Evolutionary conservation across 2,329 filamentous ascomycete genomes (phyloP), one percentile per base, ranked within the genome.

Genomic region (Cladobotryum protrusum): DNA sequence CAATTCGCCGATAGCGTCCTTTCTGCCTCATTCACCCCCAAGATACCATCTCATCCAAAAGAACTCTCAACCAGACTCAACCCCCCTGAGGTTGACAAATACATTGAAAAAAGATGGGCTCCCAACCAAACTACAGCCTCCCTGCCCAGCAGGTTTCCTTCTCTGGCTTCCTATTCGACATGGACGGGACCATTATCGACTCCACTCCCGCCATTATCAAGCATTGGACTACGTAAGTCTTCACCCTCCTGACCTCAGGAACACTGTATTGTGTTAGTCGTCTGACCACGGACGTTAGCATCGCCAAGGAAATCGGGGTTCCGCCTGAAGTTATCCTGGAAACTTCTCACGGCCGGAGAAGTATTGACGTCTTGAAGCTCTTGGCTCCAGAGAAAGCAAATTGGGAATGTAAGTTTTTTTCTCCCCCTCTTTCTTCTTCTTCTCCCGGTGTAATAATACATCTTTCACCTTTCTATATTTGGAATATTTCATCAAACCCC

Each of bases 321-420:
- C 82, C 89, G 57, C 87, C 89, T n/a, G 77, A 85, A 43, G 80
- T 86, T 42, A 97, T 99, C 60, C 78, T 97, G 20, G 79, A 89
- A 61, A 95, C 89, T 9, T 96, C 90, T 5, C 93, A 99, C 69
- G 93, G 93, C 54, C 82, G 92, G 52, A 77, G 93, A 52, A 89
- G 84, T 57, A 96, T 97, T 61, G 93, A 99, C 61, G 83, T 87
- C 3, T 76, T 99, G 52, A 81, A 81, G 65, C 73, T 91, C 24
- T 80, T 96, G 52, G 85, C 88, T 54, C 87, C 89, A 14, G 83
- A 87, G 59, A 89, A 89, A 65, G 93, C 93, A 39, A 96, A 86
- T 60, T 92, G 87, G 89, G 89, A 96, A 56, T 96, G 89, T 95
- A 71, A 72, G 87, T 81, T 52, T 43, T 34, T 37, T 40, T 17